Evolutionary conservation across 306 rosid genomes (phyloP).

Genomic region (Prunus mume): DNA sequence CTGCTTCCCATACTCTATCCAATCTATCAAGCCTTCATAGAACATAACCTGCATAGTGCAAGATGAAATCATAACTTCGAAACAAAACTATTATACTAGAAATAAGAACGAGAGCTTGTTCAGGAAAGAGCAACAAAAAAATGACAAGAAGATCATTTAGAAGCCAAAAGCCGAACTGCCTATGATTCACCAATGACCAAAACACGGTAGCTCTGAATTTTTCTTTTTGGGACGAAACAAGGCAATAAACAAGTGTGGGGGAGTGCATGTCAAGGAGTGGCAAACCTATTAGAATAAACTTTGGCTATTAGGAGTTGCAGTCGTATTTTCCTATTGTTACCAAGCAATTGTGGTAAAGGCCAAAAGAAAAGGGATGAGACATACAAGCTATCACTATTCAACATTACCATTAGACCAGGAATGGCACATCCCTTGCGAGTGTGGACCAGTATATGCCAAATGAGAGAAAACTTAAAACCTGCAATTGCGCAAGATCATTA

Average conservation of each 20-base stretch:
- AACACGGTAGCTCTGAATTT: background rate
- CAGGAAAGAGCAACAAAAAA: background rate
- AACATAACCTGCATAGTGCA: slow-evolving; percentile 57
- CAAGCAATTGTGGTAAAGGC: slow-evolving; percentile 8
- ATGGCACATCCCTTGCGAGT: slow-evolving; percentile 89
- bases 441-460: slow-evolving; percentile 72
- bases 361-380: background rate
- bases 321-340: background rate
- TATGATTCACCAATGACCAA: background rate
- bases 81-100: background rate
- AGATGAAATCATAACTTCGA: slow-evolving; percentile 1
- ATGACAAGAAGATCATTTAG: slow-evolving; percentile 1
- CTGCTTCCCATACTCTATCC: slow-evolving; percentile 53
- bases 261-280: background rate
- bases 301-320: background rate
- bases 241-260: background rate
- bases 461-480: slow-evolving; percentile 15
- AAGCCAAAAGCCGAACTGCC: background rate
- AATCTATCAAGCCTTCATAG: slow-evolving; percentile 74
- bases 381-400: background rate
- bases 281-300: background rate
- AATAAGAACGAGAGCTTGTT: background rate
- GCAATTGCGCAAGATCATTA: slow-evolving; percentile 7
- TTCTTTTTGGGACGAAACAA: background rate
- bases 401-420: slow-evolving; percentile 81